Evolutionary conservation across 2,329 filamentous ascomycete genomes (phyloP).

Genomic region (Colletotrichum tofieldiae): DNA sequence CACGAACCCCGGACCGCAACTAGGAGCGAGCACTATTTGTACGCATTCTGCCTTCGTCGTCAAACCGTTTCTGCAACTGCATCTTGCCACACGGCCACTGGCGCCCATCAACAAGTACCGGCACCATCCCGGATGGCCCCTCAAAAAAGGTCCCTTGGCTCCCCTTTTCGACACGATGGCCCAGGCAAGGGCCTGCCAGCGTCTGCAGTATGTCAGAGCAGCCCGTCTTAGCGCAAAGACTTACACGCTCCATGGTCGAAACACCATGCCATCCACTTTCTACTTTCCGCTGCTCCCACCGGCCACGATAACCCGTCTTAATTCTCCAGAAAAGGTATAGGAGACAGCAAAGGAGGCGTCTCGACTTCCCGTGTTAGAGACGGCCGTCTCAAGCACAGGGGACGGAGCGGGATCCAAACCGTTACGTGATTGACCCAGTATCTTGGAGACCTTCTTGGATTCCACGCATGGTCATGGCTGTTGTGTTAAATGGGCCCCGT

Average conservation of each 20-base stretch:
- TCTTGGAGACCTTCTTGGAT: constrained; percentile 36
- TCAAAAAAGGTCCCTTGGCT: constrained; percentile 16
- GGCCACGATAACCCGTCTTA: background rate
- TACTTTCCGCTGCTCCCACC: constrained; percentile 13
- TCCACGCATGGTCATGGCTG: constrained; percentile 28
- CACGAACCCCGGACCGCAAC: background rate
- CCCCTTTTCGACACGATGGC: constrained; percentile 24
- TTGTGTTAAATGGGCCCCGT: constrained; percentile 16
- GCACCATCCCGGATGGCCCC: constrained; percentile 28
- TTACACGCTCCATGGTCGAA: constrained; percentile 31
- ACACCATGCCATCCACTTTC: constrained; percentile 24
- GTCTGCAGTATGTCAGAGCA: constrained; percentile 3
- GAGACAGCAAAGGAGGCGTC: constrained; percentile 8
- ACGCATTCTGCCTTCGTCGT: background rate
- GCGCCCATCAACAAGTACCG: constrained; percentile 23
- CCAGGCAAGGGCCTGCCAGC: constrained; percentile 25
- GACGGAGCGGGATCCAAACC: constrained; percentile 38
- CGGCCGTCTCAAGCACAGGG: constrained; percentile 31
- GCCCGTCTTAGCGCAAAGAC: constrained; percentile 23
- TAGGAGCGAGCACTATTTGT: background rate
- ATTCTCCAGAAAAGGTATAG: constrained; percentile 10
- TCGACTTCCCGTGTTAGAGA: constrained; percentile 16
- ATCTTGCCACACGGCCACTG: constrained; percentile 28
- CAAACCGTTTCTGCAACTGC: constrained; percentile 30
- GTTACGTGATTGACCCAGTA: constrained; percentile 43